Base-by-base conservation (phyloP, 2,329 filamentous ascomycete species). In the Hymenoscyphus fraxineus region DNA sequence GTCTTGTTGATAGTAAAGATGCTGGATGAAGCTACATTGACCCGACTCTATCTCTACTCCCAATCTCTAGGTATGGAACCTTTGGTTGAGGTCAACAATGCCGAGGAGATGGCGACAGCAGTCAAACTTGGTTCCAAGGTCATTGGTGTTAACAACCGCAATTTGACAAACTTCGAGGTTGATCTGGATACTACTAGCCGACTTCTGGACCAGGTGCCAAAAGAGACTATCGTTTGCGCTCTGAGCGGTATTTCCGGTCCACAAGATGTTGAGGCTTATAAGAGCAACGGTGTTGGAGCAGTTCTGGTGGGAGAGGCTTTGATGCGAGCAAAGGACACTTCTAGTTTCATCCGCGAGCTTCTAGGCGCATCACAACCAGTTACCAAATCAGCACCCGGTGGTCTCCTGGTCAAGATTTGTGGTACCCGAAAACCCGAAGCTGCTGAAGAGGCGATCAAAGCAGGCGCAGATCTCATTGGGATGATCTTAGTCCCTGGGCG, bases 1-100 rank as follows among this genome's bases (percentile, higher is more conserved):
- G 89, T 99, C 19, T 82, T 99, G 32, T 84, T 99, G 22, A 99
- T 99, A 70, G 95, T 99, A 60, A 99, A 99, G 81, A 99, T 99
- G 95, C 85, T 99, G 12, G 89, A 94, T 66, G 80, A 85, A 32
- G 85, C 87, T 35, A 82, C 90, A 3, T 82, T 99, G 39, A 87
- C 87, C 65, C 83, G 86, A 56, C 81, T 99, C 12, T 99, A 97
- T 80, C 83, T 88, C 64, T 99, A 98, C 79, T 97, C 93, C 1
- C 83, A 88, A 55, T 93, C 89, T 2, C 82, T 99, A 1, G 94
- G 93, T 19, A 99, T 99, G 95, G 96, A 99, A 78, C 95, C 95
- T 40, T 79, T 99, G 38, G 95, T 99, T 1, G 95, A 99, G 77
- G 95, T 99, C 35, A 96, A 99, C 74, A 99, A 90, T 54, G 87